Conservation (phyloP, 306 rosid genomes). For the Luffa aegyptiaca region DNA sequence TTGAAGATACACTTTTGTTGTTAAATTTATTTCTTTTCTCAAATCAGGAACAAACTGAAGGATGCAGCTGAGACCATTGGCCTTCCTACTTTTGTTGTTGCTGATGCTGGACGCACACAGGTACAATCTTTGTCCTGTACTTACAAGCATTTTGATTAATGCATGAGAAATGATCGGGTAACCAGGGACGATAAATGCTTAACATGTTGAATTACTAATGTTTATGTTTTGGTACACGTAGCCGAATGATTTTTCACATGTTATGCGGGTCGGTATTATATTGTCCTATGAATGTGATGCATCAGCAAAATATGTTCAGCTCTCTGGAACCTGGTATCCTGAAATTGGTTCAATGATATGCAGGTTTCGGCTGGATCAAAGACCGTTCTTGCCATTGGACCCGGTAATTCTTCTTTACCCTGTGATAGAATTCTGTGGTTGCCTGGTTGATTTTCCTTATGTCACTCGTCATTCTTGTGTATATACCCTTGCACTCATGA, state of each 20-base stretch:
- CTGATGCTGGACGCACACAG: conserved; percentile 98
- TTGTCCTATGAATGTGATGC: neutral
- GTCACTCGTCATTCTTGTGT: neutral
- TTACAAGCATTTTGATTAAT: neutral
- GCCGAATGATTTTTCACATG: neutral
- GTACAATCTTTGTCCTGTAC: conserved; percentile 15
- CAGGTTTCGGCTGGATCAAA: conserved; percentile 80
- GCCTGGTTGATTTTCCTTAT: neutral
- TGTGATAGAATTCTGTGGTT: neutral
- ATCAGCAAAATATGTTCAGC: neutral
- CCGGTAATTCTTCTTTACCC: conserved; percentile 36
- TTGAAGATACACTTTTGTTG: neutral
- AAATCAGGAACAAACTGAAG: conserved; percentile 67
- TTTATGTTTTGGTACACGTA: neutral
- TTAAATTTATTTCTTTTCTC: neutral
- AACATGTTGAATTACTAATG: neutral
- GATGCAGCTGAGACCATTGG: conserved; percentile 70
- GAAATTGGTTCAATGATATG: neutral
- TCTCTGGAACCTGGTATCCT: neutral
- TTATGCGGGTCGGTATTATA: neutral
- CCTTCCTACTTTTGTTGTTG: conserved; percentile 85
- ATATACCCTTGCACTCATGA: neutral
- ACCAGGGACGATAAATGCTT: neutral
- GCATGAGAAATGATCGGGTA: neutral
- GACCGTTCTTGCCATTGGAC: conserved; percentile 93